A percentile compares a stretch with the other conserved stretches of the same genome.
These are phyloP conservation scores for Mimosa bimucronata DNA, from an alignment of 306 rosid species.

Conservation along the genomic window DNA sequence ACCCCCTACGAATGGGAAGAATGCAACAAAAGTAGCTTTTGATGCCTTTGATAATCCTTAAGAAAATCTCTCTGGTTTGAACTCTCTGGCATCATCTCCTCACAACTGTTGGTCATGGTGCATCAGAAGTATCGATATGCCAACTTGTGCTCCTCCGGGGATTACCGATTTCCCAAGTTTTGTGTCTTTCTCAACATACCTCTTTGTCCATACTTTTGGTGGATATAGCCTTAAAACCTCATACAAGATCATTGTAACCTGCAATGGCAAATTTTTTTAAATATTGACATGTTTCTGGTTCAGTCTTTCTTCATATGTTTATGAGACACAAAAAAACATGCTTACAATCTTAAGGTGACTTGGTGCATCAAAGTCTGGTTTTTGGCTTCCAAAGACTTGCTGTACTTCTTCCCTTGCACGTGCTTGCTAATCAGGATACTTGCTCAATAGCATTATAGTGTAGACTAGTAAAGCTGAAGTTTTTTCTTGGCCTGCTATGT, in stretches of 20 bases:
- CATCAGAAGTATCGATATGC: constrained; percentile 15
- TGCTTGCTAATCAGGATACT: constrained; percentile 48
- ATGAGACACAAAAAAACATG: neutral
- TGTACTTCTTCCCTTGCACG: constrained; percentile 59
- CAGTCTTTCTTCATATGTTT: no score
- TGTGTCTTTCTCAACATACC: constrained; percentile 19
- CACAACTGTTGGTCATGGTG: constrained; percentile 43
- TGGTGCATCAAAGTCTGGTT: constrained; percentile 41
- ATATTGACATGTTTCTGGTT: no score
- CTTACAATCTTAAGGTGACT: constrained; percentile 50
- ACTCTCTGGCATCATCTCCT: constrained; percentile 45
- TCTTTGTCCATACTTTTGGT: neutral
- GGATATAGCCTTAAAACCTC: constrained; percentile 47
- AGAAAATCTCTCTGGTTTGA: constrained; percentile 53
- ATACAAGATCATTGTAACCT: constrained; percentile 50
- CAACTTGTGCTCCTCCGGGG: constrained; percentile 10
- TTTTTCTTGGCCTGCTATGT: constrained; percentile 56
- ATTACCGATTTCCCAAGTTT: constrained; percentile 8
- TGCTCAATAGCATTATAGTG: constrained; percentile 53
- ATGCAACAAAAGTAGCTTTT: no score
- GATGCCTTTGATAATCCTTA: constrained; percentile 48
- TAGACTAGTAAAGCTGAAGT: constrained; percentile 38
- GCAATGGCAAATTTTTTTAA: neutral
- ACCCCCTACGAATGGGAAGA: no score
- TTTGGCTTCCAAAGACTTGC: constrained; percentile 40